phyloP scores from a whole-genome alignment of 2,329 filamentous ascomycete genomes.

The Ophiostoma piceae region DNA sequence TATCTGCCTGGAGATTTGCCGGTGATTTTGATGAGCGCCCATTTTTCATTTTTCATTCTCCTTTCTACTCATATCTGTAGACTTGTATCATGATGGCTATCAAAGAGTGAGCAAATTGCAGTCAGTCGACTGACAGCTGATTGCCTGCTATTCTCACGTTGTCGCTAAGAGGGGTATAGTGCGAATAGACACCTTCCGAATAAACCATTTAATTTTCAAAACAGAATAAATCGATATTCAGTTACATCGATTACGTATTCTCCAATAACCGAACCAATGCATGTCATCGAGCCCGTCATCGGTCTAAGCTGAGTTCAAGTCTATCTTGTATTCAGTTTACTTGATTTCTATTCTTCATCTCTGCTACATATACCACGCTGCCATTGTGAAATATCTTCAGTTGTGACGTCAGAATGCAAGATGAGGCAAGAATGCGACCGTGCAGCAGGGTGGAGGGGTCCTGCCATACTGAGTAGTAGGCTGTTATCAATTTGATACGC shows the following conservation, averaged over 20 bases:
- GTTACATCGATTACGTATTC: not conserved
- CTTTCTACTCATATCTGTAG: too few relatives aligned
- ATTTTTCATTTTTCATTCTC: too few relatives aligned
- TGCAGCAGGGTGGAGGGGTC: not conserved
- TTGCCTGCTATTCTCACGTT: not conserved
- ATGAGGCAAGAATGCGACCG: not conserved
- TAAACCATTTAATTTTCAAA: not conserved
- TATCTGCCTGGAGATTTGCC: not conserved
- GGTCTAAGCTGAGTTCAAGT: not conserved
- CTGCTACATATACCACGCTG: not conserved
- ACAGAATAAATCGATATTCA: not conserved
- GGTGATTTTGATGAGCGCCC: too few relatives aligned
- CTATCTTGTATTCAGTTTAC: not conserved
- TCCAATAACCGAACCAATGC: not conserved
- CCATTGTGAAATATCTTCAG: not conserved
- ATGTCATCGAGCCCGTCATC: not conserved
- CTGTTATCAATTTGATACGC: too few relatives aligned
- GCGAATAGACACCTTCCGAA: not conserved
- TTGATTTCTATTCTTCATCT: not conserved
- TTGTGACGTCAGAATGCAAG: not conserved
- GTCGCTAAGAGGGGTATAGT: slow-evolving; percentile 4
- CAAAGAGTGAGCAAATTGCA: not conserved
- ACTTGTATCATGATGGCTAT: too few relatives aligned
- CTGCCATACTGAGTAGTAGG: too few relatives aligned
- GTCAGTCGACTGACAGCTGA: too few relatives aligned